Conservation (phyloP, 345 rosid genomes). For the Arabis alpina region DNA sequence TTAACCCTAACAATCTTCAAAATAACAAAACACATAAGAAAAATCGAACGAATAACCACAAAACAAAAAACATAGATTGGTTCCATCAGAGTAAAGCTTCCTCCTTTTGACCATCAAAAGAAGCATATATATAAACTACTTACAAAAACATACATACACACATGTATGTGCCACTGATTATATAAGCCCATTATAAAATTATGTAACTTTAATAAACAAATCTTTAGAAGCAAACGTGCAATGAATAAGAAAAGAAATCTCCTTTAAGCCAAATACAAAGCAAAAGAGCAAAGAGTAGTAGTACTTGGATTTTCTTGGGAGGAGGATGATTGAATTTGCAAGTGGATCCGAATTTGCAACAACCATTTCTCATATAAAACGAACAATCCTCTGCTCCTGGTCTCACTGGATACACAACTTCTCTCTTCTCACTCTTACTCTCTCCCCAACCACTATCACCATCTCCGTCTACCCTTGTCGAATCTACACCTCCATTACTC, state of each 20-base stretch:
- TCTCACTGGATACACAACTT: slow-evolving; percentile 62
- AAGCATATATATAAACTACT: not conserved
- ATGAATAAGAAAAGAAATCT: not conserved
- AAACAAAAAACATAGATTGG: not conserved
- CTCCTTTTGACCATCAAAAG: slow-evolving; percentile 5
- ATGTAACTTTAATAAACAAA: too few species aligned
- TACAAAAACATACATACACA: slow-evolving; percentile 1
- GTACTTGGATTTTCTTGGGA: slow-evolving; percentile 61
- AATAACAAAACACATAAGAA: too few species aligned
- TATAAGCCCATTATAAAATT: too few species aligned
- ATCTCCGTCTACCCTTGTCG: slow-evolving; percentile 3
- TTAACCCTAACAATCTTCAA: slow-evolving; percentile 22
- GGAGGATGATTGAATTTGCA: slow-evolving; percentile 95
- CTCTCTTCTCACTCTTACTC: slow-evolving; percentile 23
- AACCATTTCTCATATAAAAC: slow-evolving; percentile 75
- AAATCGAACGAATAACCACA: too few species aligned
- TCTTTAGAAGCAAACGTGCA: slow-evolving; percentile 14
- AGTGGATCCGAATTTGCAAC: slow-evolving; percentile 77
- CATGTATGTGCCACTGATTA: too few species aligned
- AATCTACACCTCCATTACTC: slow-evolving; percentile 14
- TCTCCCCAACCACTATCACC: slow-evolving; percentile 23
- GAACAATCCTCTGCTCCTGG: slow-evolving; percentile 88
- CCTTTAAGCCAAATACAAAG: not conserved
- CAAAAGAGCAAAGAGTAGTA: not conserved
- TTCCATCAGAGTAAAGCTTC: slow-evolving; percentile 16